Evolutionary conservation across 2,329 filamentous ascomycete species (phyloP), one percentile per base, ranked within the genome.

Genomic region (Diplodia sapinea): DNA sequence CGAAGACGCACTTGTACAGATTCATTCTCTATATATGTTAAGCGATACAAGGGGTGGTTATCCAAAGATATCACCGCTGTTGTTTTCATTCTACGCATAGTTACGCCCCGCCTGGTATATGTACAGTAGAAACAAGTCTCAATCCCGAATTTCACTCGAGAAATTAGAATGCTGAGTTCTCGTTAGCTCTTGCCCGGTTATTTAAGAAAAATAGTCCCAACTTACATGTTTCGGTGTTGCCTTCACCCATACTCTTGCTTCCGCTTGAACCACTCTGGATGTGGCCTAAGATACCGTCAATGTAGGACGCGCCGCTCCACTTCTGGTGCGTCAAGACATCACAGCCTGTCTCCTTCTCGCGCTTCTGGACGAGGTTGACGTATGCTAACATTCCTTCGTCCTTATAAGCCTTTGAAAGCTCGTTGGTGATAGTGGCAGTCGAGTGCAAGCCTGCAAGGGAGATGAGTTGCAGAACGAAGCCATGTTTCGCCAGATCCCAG

Each of bases 241-340:
- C 94, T 56, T 94, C 91, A 0, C 94, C 94, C 94, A 97, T 97
- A 78, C 92, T 95, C 86, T 89, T 94, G 78, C 88, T 96, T 66
- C 91, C 89, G 67, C 90, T 93, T 81, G 91, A 96, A 26, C 94
- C 94, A 74, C 92, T 96, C 81, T 96, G 93, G 63, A 97, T 96
- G 4, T 91, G 89, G 0, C 93, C 93, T 38, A 97, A 78, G 56
- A 97, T 94, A 2, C 94, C 93, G 78, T 97, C 94, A 72, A 97
- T 91, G 77, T 97, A 90, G 2, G 81, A 80, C 0, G 89, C 88
- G 36, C 89, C 89, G 71, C 88, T 90, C 91, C 91, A 93, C 78
- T 95, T 96, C 83, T 97, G 94, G 78, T 97, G 94, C 49, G 93
- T 97, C 71, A 97, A 82, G n/a, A 97, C 94, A 74, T 97, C 94